These are phyloP conservation scores for Rhizoctonia solani DNA, from an alignment of 1,284 basidiomycete species.

Conservation along the genomic window DNA sequence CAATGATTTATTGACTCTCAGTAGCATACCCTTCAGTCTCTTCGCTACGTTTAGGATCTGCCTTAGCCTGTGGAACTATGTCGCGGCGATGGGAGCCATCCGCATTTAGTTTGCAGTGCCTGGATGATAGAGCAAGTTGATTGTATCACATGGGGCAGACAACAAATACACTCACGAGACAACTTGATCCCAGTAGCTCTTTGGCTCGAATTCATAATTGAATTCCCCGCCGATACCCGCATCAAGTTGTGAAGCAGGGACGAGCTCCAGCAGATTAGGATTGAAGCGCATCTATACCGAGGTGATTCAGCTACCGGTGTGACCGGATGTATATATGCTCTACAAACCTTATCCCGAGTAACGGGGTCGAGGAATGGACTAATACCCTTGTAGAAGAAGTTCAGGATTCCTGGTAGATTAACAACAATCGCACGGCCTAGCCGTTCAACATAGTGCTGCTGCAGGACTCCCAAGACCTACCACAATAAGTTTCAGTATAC, in stretches of 20 bases:
- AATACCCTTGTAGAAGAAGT: slow-evolving; percentile 86
- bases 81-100: slow-evolving; percentile 21
- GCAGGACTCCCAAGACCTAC: slow-evolving; percentile 77
- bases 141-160: neutral
- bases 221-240: slow-evolving; percentile 74
- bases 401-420: slow-evolving; percentile 78
- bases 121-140: neutral
- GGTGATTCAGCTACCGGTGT: slow-evolving; percentile 4
- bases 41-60: neutral
- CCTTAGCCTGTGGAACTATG: neutral
- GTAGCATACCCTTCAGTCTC: too few species aligned
- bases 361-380: slow-evolving; percentile 88
- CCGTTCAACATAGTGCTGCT: slow-evolving; percentile 90
- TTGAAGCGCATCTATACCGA: slow-evolving; percentile 79
- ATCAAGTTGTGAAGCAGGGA: slow-evolving; percentile 77
- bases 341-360: slow-evolving; percentile 80
- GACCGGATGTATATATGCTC: neutral
- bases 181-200: slow-evolving; percentile 78
- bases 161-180: slow-evolving; percentile 55
- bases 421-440: slow-evolving; percentile 84
- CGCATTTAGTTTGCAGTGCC: slow-evolving; percentile 23
- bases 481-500: neutral
- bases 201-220: slow-evolving; percentile 75
- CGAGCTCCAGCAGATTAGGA: slow-evolving; percentile 74
- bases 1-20: too few species aligned